Evolutionary conservation across 257 asterid genomes (phyloP).

Genomic region (Ocimum tenuiflorum): DNA sequence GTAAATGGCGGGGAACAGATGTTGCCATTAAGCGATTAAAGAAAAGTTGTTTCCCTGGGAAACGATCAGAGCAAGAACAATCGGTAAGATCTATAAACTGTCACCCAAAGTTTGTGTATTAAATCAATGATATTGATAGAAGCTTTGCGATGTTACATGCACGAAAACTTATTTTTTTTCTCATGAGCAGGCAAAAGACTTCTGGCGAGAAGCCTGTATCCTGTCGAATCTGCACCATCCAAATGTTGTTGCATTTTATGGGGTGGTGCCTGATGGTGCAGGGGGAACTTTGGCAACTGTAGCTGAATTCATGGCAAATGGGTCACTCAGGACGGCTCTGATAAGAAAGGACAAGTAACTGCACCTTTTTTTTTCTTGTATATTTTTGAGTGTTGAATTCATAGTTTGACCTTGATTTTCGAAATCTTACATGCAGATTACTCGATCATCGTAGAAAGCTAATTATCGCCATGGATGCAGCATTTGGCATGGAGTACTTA

Average conservation of each 20-base stretch:
- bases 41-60: slow-evolving; percentile 57
- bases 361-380: slow-evolving; percentile 9
- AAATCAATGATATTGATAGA: background rate
- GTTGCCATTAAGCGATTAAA: slow-evolving; percentile 74
- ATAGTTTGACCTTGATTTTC: slow-evolving; percentile 21
- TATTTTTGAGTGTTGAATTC: slow-evolving; percentile 6
- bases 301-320: slow-evolving; percentile 70
- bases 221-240: slow-evolving; percentile 74
- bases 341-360: slow-evolving; percentile 52
- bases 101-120: background rate
- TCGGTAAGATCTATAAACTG: slow-evolving; percentile 42
- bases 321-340: slow-evolving; percentile 59
- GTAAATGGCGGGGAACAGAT: slow-evolving; percentile 81
- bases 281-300: slow-evolving; percentile 77
- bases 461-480: slow-evolving; percentile 74
- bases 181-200: slow-evolving; percentile 50
- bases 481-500: slow-evolving; percentile 80
- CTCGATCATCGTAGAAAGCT: slow-evolving; percentile 55
- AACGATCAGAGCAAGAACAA: slow-evolving; percentile 60
- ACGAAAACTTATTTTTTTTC: background rate
- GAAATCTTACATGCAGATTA: slow-evolving; percentile 33
- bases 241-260: slow-evolving; percentile 74
- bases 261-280: slow-evolving; percentile 78
- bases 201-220: slow-evolving; percentile 72
- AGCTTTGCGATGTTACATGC: slow-evolving; percentile 8